Evolutionary conservation across 768 basidiomycete species (phyloP), one percentile per base, ranked within the genome.

Genomic region (Sutorius australiensis): DNA sequence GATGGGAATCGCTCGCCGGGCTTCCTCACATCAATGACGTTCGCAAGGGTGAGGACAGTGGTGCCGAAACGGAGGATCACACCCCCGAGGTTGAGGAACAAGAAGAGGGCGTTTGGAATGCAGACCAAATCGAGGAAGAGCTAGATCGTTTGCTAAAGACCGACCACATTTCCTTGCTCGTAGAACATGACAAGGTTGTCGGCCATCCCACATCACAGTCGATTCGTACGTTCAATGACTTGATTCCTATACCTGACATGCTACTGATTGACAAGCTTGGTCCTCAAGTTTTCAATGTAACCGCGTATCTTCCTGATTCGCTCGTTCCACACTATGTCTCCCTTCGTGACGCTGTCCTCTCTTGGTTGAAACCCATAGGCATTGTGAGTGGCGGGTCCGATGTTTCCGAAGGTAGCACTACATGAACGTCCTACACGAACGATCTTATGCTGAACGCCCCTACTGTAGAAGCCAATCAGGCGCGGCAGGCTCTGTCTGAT

Each of bases 241-340:
- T 34, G 3, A 17, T 52, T 40, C 24, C 28, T 17, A 33, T 19
- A 24, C 21, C 5, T 16, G 19, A 31, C n/a, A 28, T 24, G 14
- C 6, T 14, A 8, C 40, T 52, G 36, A 58, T 43, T 24, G 33
- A 54, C 12, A 27, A 36, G 3, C 10, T 17, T 34, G 8, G 28
- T 13, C 27, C n/a, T 39, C 2, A 63, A 97, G 95, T 94, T 30
- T 91, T 87, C 67, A 80, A 91, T 41, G 58, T 92, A 32, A 75
- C 84, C 24, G 78, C 87, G 16, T 98, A 98, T 71, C 76, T 98
- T 37, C 95, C 95, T 2, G 94, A 95, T 50, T 75, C 81, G 8
- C 58, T 92, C 16, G 64, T 89, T 36, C 88, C 90, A 0, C 75
- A 79, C 37, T 98, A 87, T 69, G 82, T 92, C 54, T 74, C 77